phyloP scores from a whole-genome alignment of 768 basidiomycete genomes.

The Tephrocybe rancida region DNA sequence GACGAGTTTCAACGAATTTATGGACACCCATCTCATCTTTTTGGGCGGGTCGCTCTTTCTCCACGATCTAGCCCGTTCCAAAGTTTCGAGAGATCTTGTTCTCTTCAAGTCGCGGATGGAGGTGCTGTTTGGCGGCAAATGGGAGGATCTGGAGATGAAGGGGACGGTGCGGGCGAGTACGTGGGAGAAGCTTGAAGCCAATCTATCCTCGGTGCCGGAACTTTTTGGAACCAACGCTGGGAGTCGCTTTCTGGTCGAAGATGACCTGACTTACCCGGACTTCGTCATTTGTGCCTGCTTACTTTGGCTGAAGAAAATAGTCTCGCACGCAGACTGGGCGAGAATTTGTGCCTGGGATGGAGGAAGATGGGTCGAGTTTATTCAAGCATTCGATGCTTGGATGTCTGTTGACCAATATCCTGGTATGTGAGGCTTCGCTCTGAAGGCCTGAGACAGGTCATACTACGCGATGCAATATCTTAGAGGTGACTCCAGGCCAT shows the following conservation, averaged over 20 bases:
- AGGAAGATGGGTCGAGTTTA: conserved; percentile 27
- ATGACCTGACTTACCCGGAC: conserved; percentile 24
- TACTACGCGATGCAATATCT: neutral
- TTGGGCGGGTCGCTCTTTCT: conserved; percentile 21
- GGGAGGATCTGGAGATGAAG: conserved; percentile 21
- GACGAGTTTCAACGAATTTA: conserved; percentile 22
- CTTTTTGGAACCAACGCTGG: conserved; percentile 13
- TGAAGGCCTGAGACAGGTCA: neutral
- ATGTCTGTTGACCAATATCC: conserved; percentile 15
- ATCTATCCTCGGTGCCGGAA: conserved; percentile 14
- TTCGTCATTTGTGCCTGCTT: conserved; percentile 26
- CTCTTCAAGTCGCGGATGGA: conserved; percentile 20
- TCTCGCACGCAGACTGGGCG: conserved; percentile 28
- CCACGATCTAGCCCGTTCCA: conserved; percentile 22
- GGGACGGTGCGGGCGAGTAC: conserved; percentile 24
- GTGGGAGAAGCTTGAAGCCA: conserved; percentile 22
- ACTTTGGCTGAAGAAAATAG: conserved; percentile 22
- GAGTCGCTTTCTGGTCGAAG: conserved; percentile 22
- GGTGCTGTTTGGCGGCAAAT: conserved; percentile 16
- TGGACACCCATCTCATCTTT: conserved; percentile 15
- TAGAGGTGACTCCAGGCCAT: too few species aligned
- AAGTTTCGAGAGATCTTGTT: conserved; percentile 21
- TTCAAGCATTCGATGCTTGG: conserved; percentile 22
- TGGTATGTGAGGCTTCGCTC: neutral
- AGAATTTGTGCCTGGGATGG: conserved; percentile 26